These are phyloP conservation scores for Aspergillus heteromorphus DNA, from an alignment of 495 filamentous ascomycete genomes.

Conservation along the genomic window DNA sequence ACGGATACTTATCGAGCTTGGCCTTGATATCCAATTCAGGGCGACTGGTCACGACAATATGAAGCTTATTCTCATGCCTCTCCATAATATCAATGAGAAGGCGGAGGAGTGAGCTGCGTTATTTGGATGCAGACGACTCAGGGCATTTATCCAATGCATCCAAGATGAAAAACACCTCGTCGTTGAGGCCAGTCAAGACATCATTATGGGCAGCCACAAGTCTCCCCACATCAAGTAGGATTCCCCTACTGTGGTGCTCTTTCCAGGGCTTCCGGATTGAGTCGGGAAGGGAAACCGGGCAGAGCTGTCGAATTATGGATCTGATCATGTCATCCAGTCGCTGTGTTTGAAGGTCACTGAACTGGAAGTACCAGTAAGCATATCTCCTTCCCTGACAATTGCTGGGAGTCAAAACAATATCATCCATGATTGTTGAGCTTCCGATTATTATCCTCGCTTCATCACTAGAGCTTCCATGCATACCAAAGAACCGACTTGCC, in stretches of 20 bases:
- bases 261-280: slow-evolving; percentile 6
- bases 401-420: slow-evolving; percentile 5
- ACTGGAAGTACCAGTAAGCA: slow-evolving; percentile 20
- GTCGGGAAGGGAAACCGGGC: not conserved
- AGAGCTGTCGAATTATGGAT: slow-evolving; percentile 12
- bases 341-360: slow-evolving; percentile 5
- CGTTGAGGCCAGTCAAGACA: not conserved
- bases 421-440: slow-evolving; percentile 12
- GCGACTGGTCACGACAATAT: slow-evolving; percentile 14
- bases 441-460: not conserved
- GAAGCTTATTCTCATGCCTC: slow-evolving; percentile 5
- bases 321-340: slow-evolving; percentile 6
- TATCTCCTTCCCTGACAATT: not conserved
- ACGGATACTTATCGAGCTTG: not conserved
- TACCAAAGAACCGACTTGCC: slow-evolving; percentile 12
- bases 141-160: slow-evolving; percentile 20
- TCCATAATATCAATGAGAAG: not conserved
- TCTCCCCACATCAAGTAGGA: not conserved
- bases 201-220: not conserved
- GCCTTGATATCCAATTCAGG: slow-evolving; percentile 4
- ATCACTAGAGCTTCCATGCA: not conserved
- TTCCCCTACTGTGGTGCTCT: not conserved
- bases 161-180: slow-evolving; percentile 8
- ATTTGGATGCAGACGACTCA: not conserved
- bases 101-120: not conserved